Evolutionary conservation across 2,329 filamentous ascomycete genomes (phyloP), one percentile per base, ranked within the genome.

Genomic region (Coleophoma cylindrospora): DNA sequence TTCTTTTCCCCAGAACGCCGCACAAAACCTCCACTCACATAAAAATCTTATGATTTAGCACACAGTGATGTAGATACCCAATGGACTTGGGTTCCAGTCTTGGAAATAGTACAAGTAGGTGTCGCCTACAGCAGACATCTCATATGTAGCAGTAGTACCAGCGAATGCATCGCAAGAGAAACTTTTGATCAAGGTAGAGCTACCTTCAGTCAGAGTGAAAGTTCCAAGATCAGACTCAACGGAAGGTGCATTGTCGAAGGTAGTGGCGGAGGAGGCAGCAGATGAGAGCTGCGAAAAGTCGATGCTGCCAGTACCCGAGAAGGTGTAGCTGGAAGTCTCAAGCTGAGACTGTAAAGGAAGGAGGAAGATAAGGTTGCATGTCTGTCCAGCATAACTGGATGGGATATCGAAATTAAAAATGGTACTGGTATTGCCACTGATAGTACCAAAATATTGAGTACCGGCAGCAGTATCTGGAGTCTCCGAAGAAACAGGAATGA

Each of bases 331-430:
- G 0, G 81, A 83, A 1, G 81, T 83, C 66, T 80, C 67, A n/a
- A 86, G 76, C 34, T 83, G 66, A 14, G 70, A 59, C 54, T 79
- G 66, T 46, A 70, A 57, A 11, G 85, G 84, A 67, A 87, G 79
- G 41, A 86, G 70, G 76, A 88, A 88, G 50, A 83, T 70, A 9
- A 87, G 70, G 49, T 74, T 77, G 70, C 84, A 89, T 7, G 69
- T 79, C 67, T 80, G 79, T 57, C 78, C 80, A 9, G 70, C 58
- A 57, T 80, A 74, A 5, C 68, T 66, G 4, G 66, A 54, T 1
- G 78, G 79, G 40, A 88, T 78, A 61, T 86, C 81, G 67, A 88
- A 88, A 70, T 86, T 86, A 76, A 84, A 87, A 61, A 87, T 76
- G 12, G 77, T 76, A 10, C 77, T 78, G 45, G 78, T 65, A 49